Conservation (phyloP, 495 filamentous ascomycete genomes). For the Haplographium delicatum region DNA sequence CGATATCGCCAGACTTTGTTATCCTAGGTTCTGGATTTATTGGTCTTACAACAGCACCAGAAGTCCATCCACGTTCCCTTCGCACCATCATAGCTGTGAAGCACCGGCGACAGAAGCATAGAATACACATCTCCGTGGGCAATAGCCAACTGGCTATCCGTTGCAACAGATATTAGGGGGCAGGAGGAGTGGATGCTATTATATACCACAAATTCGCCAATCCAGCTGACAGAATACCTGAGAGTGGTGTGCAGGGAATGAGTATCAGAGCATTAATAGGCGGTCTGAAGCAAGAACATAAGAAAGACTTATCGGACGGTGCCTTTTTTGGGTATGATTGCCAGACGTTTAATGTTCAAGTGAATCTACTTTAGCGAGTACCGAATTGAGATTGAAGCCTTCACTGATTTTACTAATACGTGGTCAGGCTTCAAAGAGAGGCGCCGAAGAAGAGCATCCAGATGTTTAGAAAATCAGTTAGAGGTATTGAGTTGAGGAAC, state of each 20-base stretch:
- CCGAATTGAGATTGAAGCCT: too few species aligned
- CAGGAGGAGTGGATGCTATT: constrained; percentile 31
- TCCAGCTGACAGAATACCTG: constrained; percentile 53
- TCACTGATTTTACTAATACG: too few species aligned
- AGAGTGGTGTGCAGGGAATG: constrained; percentile 57
- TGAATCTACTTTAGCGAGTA: constrained; percentile 26
- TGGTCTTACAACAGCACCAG: constrained; percentile 27
- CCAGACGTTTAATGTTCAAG: constrained; percentile 26
- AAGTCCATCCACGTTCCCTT: constrained; percentile 20
- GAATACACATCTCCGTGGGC: constrained; percentile 29
- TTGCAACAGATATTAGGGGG: constrained; percentile 27
- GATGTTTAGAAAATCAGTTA: constrained; percentile 38
- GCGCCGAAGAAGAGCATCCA: constrained; percentile 52
- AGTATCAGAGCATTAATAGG: too few species aligned
- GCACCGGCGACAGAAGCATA: constrained; percentile 27
- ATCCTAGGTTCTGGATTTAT: constrained; percentile 26
- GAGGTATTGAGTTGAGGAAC: constrained; percentile 60
- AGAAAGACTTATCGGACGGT: too few species aligned
- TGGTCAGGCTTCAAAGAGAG: constrained; percentile 28
- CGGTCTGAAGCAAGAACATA: too few species aligned
- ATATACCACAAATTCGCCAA: constrained; percentile 32
- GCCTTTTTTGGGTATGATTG: constrained; percentile 26
- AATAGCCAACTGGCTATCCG: constrained; percentile 26
- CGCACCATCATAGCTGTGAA: constrained; percentile 27
- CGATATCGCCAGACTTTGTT: constrained; percentile 12